Percentiles rank a stretch among this genome's conserved stretches.
phyloP scores from a whole-genome alignment of 2,329 filamentous ascomycete species.

The Alternaria sp. region DNA sequence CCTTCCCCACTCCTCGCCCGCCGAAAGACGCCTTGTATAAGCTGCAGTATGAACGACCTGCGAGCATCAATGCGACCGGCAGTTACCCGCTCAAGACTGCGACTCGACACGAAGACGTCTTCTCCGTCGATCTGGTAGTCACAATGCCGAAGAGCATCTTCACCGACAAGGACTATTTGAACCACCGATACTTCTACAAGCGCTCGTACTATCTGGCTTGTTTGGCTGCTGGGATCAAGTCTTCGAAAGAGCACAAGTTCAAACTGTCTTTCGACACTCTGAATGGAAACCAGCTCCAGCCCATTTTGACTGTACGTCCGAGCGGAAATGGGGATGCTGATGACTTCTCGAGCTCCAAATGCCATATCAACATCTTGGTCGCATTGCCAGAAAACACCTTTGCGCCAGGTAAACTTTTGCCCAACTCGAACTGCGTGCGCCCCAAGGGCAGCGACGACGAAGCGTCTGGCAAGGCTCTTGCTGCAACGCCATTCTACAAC shows the following conservation, averaged over 20 bases:
- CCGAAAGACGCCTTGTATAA: slow-evolving; percentile 81
- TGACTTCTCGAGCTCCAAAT: slow-evolving; percentile 49
- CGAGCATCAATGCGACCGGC: slow-evolving; percentile 84
- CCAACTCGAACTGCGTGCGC: slow-evolving; percentile 74
- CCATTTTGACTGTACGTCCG: slow-evolving; percentile 65
- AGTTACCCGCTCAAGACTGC: slow-evolving; percentile 83
- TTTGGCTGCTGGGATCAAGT: slow-evolving; percentile 74
- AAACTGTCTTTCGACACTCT: slow-evolving; percentile 70
- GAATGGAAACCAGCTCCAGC: slow-evolving; percentile 78
- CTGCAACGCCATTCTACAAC: slow-evolving; percentile 86
- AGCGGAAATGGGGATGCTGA: slow-evolving; percentile 42
- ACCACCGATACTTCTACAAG: slow-evolving; percentile 94
- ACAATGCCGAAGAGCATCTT: slow-evolving; percentile 83
- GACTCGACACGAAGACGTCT: slow-evolving; percentile 66
- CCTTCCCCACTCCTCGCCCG: slow-evolving; percentile 84
- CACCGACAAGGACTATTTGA: slow-evolving; percentile 93
- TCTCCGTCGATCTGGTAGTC: slow-evolving; percentile 82
- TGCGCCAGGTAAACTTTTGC: slow-evolving; percentile 72
- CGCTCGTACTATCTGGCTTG: slow-evolving; percentile 90
- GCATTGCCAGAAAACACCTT: slow-evolving; percentile 76
- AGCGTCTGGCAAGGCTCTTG: slow-evolving; percentile 40
- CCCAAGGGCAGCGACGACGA: slow-evolving; percentile 58
- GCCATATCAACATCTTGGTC: slow-evolving; percentile 76
- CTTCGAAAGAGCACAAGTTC: slow-evolving; percentile 62
- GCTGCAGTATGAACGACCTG: slow-evolving; percentile 77